Evolutionary conservation across 139 green algal species (phyloP).

Genomic region (Raphidocelis subcapitata): DNA sequence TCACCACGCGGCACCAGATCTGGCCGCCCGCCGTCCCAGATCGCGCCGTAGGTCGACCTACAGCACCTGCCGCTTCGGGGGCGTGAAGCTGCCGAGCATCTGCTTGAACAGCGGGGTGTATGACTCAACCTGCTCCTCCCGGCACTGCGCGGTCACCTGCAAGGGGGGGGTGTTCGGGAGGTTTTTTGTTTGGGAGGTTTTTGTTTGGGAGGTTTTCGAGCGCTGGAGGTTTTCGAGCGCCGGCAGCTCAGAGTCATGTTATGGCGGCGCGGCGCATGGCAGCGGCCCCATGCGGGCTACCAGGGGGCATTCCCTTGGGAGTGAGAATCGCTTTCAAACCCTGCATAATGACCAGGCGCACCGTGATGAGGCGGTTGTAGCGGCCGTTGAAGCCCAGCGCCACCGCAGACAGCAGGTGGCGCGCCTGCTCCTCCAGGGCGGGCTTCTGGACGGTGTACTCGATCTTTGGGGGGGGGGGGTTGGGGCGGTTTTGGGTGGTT

Average conservation of each 20-base stretch:
- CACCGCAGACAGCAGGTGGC: conserved; percentile 41
- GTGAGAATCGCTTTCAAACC: too few relatives aligned
- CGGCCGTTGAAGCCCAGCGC: conserved; percentile 42
- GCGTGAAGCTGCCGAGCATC: conserved; percentile 12
- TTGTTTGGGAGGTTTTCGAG: too few relatives aligned
- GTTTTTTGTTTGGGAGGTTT: too few relatives aligned
- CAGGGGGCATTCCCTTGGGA: too few relatives aligned
- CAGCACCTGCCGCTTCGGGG: not conserved
- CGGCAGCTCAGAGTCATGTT: too few relatives aligned
- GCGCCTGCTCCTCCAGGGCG: conserved; percentile 27
- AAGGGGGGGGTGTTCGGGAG: conserved; percentile 45
- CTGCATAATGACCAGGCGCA: not conserved
- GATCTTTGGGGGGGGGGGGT: conserved; percentile 1
- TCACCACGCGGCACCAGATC: too few relatives aligned
- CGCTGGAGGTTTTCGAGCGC: too few relatives aligned
- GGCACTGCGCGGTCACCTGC: conserved; percentile 53
- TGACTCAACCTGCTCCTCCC: conserved; percentile 32
- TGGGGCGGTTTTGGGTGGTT: too few relatives aligned
- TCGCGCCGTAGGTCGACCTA: too few relatives aligned
- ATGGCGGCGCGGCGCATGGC: not conserved
- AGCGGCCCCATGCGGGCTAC: too few relatives aligned
- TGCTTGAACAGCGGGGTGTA: conserved; percentile 26
- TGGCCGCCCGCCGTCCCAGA: too few relatives aligned
- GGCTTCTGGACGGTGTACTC: conserved; percentile 36
- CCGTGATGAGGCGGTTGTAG: conserved; percentile 14